Evolutionary conservation across 2,329 filamentous ascomycete species (phyloP).

Genomic region (Diaporthe citriasiana): DNA sequence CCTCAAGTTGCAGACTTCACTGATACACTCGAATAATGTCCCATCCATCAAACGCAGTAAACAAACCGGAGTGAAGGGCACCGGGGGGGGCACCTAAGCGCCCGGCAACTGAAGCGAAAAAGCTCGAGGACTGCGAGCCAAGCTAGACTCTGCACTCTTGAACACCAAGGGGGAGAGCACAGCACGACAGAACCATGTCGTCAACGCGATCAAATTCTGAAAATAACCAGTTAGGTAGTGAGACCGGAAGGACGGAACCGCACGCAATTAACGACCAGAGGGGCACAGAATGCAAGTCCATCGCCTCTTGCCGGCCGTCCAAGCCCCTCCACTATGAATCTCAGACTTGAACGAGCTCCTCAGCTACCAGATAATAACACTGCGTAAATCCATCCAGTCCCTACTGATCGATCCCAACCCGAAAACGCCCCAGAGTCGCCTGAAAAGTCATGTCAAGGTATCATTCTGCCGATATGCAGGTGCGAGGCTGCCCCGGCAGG

Average conservation of each 20-base stretch:
- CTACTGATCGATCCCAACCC: slow-evolving; percentile 38
- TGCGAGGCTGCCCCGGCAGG: slow-evolving; percentile 10
- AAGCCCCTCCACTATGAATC: slow-evolving; percentile 18
- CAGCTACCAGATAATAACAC: slow-evolving; percentile 27
- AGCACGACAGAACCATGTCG: neutral
- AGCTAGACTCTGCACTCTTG: neutral
- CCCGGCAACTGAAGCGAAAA: neutral
- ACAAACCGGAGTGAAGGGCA: no score
- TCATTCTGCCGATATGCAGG: slow-evolving; percentile 36
- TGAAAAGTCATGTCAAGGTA: slow-evolving; percentile 41
- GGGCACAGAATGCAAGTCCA: neutral
- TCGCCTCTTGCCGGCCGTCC: slow-evolving; percentile 8
- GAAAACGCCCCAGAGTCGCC: slow-evolving; percentile 42
- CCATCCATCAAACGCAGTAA: neutral
- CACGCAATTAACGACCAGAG: neutral
- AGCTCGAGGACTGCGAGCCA: neutral
- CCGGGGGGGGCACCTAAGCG: neutral
- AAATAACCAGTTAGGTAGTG: slow-evolving; percentile 9
- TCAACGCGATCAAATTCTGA: slow-evolving; percentile 31
- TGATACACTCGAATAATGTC: neutral
- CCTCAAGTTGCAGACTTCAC: neutral
- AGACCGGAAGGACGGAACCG: slow-evolving; percentile 11
- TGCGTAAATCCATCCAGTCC: slow-evolving; percentile 37
- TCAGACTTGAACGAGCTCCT: slow-evolving; percentile 1
- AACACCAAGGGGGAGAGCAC: neutral